Evolutionary conservation across 2,329 filamentous ascomycete genomes (phyloP), one percentile per base, ranked within the genome.

Genomic region (Hysterium pulicare): DNA sequence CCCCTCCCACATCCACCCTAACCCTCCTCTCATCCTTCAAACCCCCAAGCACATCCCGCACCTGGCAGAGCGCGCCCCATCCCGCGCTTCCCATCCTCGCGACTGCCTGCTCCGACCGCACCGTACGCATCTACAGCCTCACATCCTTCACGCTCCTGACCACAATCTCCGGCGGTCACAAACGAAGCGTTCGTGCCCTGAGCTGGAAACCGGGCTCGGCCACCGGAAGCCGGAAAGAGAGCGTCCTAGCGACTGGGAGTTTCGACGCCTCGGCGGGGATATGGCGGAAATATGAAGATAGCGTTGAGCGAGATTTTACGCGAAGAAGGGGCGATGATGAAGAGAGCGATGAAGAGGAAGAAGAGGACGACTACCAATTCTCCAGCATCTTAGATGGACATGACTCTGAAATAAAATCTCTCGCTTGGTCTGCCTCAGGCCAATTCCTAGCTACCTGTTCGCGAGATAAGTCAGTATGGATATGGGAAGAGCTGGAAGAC

Each of bases 401-500:
- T 64, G 93, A 97, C 60, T 89, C 86, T 19, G 93, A 98, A 69
- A 87, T 98, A 73, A 86, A 96, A 73, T 75, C 79, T 22, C 81
- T 91, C 49, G 76, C 80, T 2, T 94, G 90, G 71, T 83, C 78
- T 15, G 83, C 87, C 0, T 81, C 80, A 0, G 87, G 87, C 1
- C 81, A 85, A 47, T 83, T 89, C 56, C 77, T 98, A 4, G 93
- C 93, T 5, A 96, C 90, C 0, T 96, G 90, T 68, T 87, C 83
- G 40, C 79, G 93, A 37, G 93, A 98, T 66, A 97, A 97, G 72
- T 86, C 82, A 13, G 88, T 97, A 15, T 98, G 93, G 93, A 88
- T 98, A 56, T 98, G 93, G 93, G 93, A 98, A 69, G 93, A 97
- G 64, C 79, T 96, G 41, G 86, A 84, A 13, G 90, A 95, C 42